These are phyloP conservation scores for Taiozyma sp. DNA, from an alignment of 1,139 yeast species.

Conservation along the genomic window DNA sequence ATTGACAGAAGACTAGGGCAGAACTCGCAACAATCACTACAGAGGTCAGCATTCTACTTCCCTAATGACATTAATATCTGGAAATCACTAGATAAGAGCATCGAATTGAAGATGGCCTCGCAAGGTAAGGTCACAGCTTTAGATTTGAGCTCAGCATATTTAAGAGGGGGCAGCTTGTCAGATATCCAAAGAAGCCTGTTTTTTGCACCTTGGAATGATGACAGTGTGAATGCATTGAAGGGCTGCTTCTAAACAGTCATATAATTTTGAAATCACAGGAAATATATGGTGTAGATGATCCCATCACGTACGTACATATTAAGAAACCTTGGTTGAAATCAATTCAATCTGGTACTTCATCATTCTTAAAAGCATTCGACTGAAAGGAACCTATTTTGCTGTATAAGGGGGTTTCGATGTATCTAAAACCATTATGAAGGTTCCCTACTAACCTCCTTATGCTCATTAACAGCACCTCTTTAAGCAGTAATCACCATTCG, in stretches of 20 bases:
- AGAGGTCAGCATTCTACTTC: conserved; percentile 63
- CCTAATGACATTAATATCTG: conserved; percentile 69
- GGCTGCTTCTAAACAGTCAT: conserved; percentile 19
- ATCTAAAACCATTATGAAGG: too few relatives aligned
- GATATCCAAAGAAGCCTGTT: conserved; percentile 57
- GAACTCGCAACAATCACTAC: conserved; percentile 43
- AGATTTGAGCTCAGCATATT: conserved; percentile 48
- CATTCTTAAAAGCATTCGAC: too few relatives aligned
- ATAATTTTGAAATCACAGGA: too few relatives aligned
- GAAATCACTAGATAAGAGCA: conserved; percentile 49
- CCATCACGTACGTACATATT: too few relatives aligned
- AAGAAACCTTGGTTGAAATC: too few relatives aligned
- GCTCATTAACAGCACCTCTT: too few relatives aligned
- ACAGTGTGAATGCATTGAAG: conserved; percentile 22
- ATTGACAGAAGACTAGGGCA: conserved; percentile 35
- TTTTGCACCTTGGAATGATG: conserved; percentile 37
- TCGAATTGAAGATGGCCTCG: conserved; percentile 51
- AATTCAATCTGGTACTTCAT: too few relatives aligned
- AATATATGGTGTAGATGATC: too few relatives aligned
- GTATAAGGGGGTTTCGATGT: too few relatives aligned
- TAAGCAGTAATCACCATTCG: too few relatives aligned
- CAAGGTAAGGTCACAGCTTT: conserved; percentile 41
- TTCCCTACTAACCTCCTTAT: too few relatives aligned
- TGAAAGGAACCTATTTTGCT: too few relatives aligned
- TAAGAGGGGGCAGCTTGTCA: conserved; percentile 40